Evolutionary conservation across 2,329 filamentous ascomycete genomes (phyloP).

Genomic region (Colletotrichum higginsianum): DNA sequence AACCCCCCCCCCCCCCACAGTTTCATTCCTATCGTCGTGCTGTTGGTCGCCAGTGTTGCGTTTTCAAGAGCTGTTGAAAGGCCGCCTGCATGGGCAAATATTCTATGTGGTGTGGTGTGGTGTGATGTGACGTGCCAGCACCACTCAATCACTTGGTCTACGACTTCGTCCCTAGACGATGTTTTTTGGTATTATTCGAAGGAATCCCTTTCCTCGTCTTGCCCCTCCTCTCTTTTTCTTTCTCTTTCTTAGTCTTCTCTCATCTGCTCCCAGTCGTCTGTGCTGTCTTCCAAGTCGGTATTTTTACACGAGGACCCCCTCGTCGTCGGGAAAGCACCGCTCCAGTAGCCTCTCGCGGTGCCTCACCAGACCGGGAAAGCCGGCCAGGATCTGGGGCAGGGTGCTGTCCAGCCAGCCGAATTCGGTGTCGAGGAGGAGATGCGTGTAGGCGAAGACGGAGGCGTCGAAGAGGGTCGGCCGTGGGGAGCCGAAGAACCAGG

Average conservation of each 20-base stretch:
- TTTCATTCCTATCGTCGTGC: too few relatives aligned
- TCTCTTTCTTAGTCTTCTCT: background rate
- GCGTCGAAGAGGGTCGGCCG: slow-evolving; percentile 87
- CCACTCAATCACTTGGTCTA: slow-evolving; percentile 6
- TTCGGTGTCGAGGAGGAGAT: slow-evolving; percentile 78
- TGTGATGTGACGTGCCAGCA: background rate
- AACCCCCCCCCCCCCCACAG: too few relatives aligned
- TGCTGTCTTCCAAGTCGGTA: background rate
- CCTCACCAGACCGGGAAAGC: slow-evolving; percentile 73
- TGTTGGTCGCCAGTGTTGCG: too few relatives aligned
- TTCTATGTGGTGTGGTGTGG: background rate
- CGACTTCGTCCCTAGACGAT: background rate
- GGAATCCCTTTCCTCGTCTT: background rate
- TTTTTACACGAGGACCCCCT: slow-evolving; percentile 18
- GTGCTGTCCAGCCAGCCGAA: slow-evolving; percentile 76
- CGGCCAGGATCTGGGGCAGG: slow-evolving; percentile 70
- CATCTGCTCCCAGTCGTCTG: background rate
- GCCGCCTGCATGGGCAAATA: background rate
- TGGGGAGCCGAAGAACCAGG: slow-evolving; percentile 65
- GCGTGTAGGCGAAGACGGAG: slow-evolving; percentile 89
- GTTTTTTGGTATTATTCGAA: background rate
- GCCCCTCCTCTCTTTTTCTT: background rate
- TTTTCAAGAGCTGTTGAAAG: background rate
- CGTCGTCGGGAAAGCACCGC: slow-evolving; percentile 28
- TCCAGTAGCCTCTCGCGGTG: slow-evolving; percentile 55